Evolutionary conservation across 371 early-diverging fungal species (phyloP), one percentile per base, ranked within the genome.

Genomic region (Mortierella sp.): DNA sequence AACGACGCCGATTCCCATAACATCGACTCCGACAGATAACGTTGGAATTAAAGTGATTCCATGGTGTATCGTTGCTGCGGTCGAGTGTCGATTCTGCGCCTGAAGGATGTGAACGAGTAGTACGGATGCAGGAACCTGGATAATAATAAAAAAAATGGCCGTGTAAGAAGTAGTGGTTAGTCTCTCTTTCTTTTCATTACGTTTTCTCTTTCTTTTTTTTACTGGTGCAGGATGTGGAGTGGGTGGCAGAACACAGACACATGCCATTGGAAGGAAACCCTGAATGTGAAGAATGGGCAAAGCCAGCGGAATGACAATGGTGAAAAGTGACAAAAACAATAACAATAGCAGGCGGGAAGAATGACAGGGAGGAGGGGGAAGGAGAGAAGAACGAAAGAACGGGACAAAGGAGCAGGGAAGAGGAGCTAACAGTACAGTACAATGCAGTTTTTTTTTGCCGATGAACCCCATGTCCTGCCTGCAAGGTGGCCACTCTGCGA

Each of bases 1-100:
- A 5, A 77, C 69, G 43, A 72, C 72, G 16, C 72, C 79, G 19
- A 77, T 63, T n/a, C 79, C 71, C 72, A 72, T 72, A 11, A 77
- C 43, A 30, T 77, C 79, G 58, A 77, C 67, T 11, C 72, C 79
- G 15, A 77, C 56, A 6, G 79, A 77, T 0, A 77, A 52, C 2
- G 72, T 77, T 14, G 79, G 79, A 37, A 68, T 72, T 25, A 77
- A 47, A 0, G 69, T 66, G 19, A 77, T 58, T 9, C 66, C 69
- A 46, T 69, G 56, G 19, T 62, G 61, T 68, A 72, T 68, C 18
- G 63, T 53, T 56, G 56, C 68, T 9, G 9, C 37, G 21, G 26
- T 19, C 37, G 63, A 50, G 26, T 68, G 67, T 25, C 57, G 66
- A 46, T 58, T 68, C 58, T 71, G 72, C 11, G 68, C 26, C 37